These are phyloP conservation scores for Acanthamoeba royreba DNA, from an alignment of 208 protist genomes.

Conservation along the genomic window DNA sequence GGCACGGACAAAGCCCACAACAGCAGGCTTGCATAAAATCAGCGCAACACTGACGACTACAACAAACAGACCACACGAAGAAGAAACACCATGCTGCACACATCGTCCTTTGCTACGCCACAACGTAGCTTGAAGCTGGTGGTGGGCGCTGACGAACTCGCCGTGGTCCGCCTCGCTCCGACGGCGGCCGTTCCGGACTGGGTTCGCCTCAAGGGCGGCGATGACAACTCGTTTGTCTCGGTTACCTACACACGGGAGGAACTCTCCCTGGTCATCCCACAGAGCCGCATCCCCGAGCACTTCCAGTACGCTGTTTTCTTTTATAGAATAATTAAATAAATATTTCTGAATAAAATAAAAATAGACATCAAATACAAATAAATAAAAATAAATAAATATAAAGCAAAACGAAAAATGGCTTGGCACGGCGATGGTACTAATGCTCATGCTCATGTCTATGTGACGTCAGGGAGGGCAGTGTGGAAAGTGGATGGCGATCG, in stretches of 20 bases:
- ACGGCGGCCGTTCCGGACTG: background rate
- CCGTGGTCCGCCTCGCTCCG: background rate
- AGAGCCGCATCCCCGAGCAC: background rate
- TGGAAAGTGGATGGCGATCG: conserved; percentile 8
- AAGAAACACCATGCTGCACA: background rate
- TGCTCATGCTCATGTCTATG: background rate
- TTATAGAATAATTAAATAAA: background rate
- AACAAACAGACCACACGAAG: background rate
- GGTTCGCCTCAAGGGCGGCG: background rate
- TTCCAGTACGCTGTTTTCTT: background rate
- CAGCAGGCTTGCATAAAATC: too few species aligned
- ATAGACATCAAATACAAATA: background rate
- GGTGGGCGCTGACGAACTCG: background rate
- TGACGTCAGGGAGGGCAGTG: background rate
- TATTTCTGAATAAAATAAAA: background rate
- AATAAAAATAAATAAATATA: background rate
- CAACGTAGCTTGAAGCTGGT: background rate
- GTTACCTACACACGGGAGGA: conserved; percentile 33
- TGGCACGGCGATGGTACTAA: too few species aligned
- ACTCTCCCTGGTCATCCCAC: background rate
- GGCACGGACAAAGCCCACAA: too few species aligned
- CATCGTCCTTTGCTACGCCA: background rate
- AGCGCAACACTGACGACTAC: background rate
- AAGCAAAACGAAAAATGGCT: too few species aligned
- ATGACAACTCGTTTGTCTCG: background rate